Conservation (phyloP, 2,329 filamentous ascomycete species). For the Pseudogymnoascus sp. region DNA sequence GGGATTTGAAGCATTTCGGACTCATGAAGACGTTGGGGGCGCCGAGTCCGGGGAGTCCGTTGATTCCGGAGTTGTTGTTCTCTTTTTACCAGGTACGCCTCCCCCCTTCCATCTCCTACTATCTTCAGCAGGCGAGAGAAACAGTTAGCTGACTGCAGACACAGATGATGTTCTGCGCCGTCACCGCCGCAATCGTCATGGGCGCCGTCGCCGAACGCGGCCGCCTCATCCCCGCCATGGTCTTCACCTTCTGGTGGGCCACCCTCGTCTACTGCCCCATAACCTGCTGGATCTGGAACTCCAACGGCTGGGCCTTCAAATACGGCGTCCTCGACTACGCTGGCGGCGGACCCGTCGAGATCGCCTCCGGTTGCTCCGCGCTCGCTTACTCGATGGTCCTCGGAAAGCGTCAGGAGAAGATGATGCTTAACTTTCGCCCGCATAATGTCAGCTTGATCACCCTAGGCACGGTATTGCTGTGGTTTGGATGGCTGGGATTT, state of each 20-base stretch:
- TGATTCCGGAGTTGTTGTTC: conserved; percentile 84
- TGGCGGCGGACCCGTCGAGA: conserved; percentile 94
- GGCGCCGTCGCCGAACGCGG: conserved; percentile 92
- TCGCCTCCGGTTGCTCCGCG: conserved; percentile 85
- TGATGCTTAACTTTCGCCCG: conserved; percentile 99
- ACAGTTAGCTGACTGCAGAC: too few species aligned
- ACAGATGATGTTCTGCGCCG: conserved; percentile 93
- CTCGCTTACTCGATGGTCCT: conserved; percentile 94
- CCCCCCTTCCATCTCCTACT: background rate
- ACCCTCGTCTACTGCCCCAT: conserved; percentile 96
- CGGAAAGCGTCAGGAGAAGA: conserved; percentile 92
- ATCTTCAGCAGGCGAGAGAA: too few species aligned
- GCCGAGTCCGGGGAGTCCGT: conserved; percentile 80
- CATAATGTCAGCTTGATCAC: conserved; percentile 98
- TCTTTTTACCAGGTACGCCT: conserved; percentile 76
- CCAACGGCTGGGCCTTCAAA: conserved; percentile 84
- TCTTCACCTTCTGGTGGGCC: conserved; percentile 94
- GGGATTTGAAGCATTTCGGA: conserved; percentile 81
- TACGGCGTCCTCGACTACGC: conserved; percentile 95
- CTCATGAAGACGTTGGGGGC: conserved; percentile 73
- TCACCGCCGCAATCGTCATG: conserved; percentile 84
- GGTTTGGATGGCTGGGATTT: conserved; percentile 99
- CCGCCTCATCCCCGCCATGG: conserved; percentile 84
- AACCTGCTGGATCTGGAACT: conserved; percentile 94
- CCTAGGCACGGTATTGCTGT: conserved; percentile 87